Evolutionary conservation across 2,329 filamentous ascomycete species (phyloP).

Genomic region (Alternaria atra): DNA sequence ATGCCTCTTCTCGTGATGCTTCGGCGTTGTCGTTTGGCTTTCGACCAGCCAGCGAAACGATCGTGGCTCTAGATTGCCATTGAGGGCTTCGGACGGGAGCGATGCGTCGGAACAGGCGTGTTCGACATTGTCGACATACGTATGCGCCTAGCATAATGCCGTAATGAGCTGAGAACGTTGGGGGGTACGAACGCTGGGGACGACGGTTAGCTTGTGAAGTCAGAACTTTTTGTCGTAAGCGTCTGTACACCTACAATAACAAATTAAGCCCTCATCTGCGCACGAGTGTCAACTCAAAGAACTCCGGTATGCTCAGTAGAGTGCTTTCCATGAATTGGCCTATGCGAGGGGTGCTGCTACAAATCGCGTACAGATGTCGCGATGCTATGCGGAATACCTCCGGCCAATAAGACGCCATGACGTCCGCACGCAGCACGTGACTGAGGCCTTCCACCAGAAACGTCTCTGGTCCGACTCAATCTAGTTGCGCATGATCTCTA

Average conservation of each 20-base stretch:
- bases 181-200: constrained; percentile 5
- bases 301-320: neutral
- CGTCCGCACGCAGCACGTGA: constrained; percentile 35
- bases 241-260: neutral
- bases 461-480: neutral
- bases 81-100: constrained; percentile 23
- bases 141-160: constrained; percentile 44
- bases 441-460: constrained; percentile 1
- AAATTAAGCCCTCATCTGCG: neutral
- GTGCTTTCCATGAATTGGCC: neutral
- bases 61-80: constrained; percentile 45
- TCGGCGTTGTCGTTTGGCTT: constrained; percentile 18
- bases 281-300: neutral
- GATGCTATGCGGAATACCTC: constrained; percentile 11
- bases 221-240: neutral
- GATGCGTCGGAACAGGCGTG: constrained; percentile 29
- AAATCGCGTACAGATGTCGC: constrained; percentile 8
- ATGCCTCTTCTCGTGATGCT: constrained; percentile 13
- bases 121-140: constrained; percentile 46
- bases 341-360: neutral
- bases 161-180: constrained; percentile 6
- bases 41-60: constrained; percentile 38
- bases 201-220: constrained; percentile 8
- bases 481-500: neutral
- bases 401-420: constrained; percentile 20